phyloP scores from a whole-genome alignment of 805 yeast genomes.

The Pichia scutulata region DNA sequence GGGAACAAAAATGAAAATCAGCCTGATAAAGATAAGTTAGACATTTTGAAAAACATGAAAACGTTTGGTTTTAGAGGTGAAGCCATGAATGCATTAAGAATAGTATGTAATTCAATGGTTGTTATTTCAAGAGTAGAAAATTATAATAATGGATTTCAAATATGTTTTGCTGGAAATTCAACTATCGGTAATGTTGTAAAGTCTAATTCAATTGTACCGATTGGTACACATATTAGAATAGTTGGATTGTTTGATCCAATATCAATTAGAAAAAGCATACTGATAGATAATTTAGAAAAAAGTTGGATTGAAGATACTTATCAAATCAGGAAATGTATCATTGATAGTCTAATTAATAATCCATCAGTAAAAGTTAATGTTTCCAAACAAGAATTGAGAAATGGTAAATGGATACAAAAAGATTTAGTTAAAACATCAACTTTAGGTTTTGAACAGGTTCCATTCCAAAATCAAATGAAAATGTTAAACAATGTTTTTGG shows the following conservation, averaged over 20 bases:
- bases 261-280: constrained; percentile 35
- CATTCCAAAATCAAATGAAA: constrained; percentile 3
- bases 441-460: neutral
- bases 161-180: constrained; percentile 14
- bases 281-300: constrained; percentile 9
- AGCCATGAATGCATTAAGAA: constrained; percentile 50
- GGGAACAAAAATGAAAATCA: neutral
- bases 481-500: constrained; percentile 29
- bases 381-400: constrained; percentile 1
- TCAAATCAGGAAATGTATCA: constrained; percentile 25
- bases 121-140: constrained; percentile 38
- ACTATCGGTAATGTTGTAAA: constrained; percentile 2
- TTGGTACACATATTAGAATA: constrained; percentile 35
- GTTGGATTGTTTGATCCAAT: constrained; percentile 34
- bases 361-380: constrained; percentile 21
- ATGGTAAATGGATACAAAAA: neutral
- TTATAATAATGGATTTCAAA: constrained; percentile 24
- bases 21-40: neutral
- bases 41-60: constrained; percentile 30
- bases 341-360: constrained; percentile 24
- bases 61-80: constrained; percentile 72
- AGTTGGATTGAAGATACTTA: constrained; percentile 20
- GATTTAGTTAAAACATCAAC: neutral
- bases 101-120: constrained; percentile 35
- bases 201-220: neutral